Base-by-base conservation (phyloP, 257 asterid genomes). In the Nicotiana tabacum region DNA sequence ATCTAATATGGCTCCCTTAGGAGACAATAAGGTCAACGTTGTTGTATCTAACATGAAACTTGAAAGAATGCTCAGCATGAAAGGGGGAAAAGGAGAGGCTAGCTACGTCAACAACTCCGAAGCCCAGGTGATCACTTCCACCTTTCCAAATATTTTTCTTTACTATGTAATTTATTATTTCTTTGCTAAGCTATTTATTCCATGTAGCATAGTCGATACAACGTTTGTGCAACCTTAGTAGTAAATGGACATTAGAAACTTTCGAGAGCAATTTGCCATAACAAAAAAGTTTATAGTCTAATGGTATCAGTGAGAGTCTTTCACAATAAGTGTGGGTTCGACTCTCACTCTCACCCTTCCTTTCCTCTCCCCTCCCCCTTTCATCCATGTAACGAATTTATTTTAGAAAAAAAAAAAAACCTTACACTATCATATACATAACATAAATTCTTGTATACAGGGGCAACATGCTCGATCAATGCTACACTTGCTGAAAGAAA, bases 51-150 rank as follows among this genome's bases (percentile, higher is more conserved):
- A 90, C 61, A 77, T 81, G 85, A 92, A 95, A 80, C 96, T 96
- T 11, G 99, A 96, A 78, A 91, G 65, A 32, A 43, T 90, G 90
- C 90, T 95, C 0, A 89, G 97, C 91, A 95, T 95, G 98, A 92
- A 90, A 86, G 99, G 99, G n/a, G 99, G 99, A 85, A 89, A 90
- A 83, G 99, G 96, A 17, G 97, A 96, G 85, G 90, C 93, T 56
- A 96, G 99, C 91, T 96, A 96, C 82, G 93, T 84, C 68, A 92
- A 96, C 84, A 96, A 96, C 80, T 92, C 96, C 67, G 97, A 96
- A 85, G 97, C 99, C 69, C 99, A 96, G 99, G 99, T 92, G 4
- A 12, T 24, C n/a, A 18, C n/a, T 48, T 48, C 0, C 61, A 17
- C 51, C 11, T 8, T 43, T 43, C 48, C 1, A 43, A 43, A 7